A percentile compares a stretch with the other conserved stretches of the same genome.
Conservation (phyloP, 1,139 yeast species). For the Kodamaea ohmeri region DNA sequence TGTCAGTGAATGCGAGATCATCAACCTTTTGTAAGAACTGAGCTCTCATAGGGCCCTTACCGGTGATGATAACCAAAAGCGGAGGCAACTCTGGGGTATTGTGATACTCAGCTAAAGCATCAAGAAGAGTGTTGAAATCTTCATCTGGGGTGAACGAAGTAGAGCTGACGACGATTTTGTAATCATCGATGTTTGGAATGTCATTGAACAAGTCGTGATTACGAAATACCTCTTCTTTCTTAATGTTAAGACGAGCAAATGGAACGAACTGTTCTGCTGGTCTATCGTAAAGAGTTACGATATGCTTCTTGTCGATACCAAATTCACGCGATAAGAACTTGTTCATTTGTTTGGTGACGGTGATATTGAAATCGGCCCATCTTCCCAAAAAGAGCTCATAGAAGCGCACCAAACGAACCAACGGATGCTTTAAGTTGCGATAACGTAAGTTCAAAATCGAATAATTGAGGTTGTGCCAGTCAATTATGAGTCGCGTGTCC, state of each 20-base stretch:
- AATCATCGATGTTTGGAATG: conserved; percentile 30
- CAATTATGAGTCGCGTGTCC: conserved; percentile 66
- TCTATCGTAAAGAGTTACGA: conserved; percentile 64
- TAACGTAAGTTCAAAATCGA: conserved; percentile 73
- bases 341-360: conserved; percentile 80
- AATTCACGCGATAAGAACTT: conserved; percentile 55
- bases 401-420: conserved; percentile 56
- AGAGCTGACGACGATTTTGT: conserved; percentile 72
- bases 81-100: conserved; percentile 35
- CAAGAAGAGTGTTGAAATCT: conserved; percentile 67
- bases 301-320: conserved; percentile 33
- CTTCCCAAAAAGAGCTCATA: conserved; percentile 62
- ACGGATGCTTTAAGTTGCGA: conserved; percentile 50
- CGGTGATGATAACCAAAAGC: conserved; percentile 74
- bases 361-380: conserved; percentile 60
- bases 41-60: conserved; percentile 82
- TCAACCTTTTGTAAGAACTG: conserved; percentile 48
- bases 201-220: conserved; percentile 40
- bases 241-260: conserved; percentile 16
- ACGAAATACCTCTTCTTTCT: conserved; percentile 35
- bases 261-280: conserved; percentile 72
- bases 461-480: conserved; percentile 96
- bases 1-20: conserved; percentile 35
- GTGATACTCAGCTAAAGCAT: conserved; percentile 60
- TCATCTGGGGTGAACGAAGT: conserved; percentile 97